Percentiles rank a stretch among this genome's conserved stretches.
Evolutionary conservation across 352 stramenopile species (phyloP).

Genomic region (Pythium utonaiense): DNA sequence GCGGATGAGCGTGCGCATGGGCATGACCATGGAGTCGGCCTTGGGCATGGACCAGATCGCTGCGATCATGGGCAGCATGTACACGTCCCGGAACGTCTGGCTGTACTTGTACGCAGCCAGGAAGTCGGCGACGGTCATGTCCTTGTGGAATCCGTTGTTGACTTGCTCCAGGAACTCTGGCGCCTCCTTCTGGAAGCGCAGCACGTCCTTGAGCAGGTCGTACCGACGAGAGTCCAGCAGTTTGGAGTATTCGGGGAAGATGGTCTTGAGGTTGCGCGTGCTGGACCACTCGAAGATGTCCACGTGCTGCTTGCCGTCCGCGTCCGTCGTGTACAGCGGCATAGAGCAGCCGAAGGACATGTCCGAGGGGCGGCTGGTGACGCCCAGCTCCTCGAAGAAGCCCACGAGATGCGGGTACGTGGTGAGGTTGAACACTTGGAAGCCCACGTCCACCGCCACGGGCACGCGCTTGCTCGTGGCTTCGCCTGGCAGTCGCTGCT

Average conservation of each 20-base stretch:
- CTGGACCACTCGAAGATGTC: conserved; percentile 27
- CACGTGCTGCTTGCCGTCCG: not conserved
- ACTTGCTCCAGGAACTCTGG: conserved; percentile 16
- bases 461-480: not conserved
- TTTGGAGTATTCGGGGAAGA: conserved; percentile 16
- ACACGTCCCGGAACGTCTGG: conserved; percentile 28
- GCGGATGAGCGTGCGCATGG: conserved; percentile 28
- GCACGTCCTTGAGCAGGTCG: conserved; percentile 23
- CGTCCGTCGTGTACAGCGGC: conserved; percentile 7
- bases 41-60: conserved; percentile 30
- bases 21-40: conserved; percentile 27
- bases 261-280: conserved; percentile 23
- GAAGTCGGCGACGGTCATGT: conserved; percentile 24
- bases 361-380: conserved; percentile 55
- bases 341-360: conserved; percentile 74
- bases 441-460: conserved; percentile 75
- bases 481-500: conserved; percentile 17
- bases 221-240: conserved; percentile 17
- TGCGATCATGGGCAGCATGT: conserved; percentile 32
- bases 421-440: conserved; percentile 90
- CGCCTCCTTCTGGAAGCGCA: conserved; percentile 26
- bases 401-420: conserved; percentile 89
- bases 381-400: conserved; percentile 72
- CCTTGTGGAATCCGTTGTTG: conserved; percentile 10
- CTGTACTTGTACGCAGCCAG: conserved; percentile 22